A percentile compares a stretch with the other conserved stretches of the same genome.
Evolutionary conservation across 345 rosid species (phyloP).

Genomic region (Aquilaria sinensis): DNA sequence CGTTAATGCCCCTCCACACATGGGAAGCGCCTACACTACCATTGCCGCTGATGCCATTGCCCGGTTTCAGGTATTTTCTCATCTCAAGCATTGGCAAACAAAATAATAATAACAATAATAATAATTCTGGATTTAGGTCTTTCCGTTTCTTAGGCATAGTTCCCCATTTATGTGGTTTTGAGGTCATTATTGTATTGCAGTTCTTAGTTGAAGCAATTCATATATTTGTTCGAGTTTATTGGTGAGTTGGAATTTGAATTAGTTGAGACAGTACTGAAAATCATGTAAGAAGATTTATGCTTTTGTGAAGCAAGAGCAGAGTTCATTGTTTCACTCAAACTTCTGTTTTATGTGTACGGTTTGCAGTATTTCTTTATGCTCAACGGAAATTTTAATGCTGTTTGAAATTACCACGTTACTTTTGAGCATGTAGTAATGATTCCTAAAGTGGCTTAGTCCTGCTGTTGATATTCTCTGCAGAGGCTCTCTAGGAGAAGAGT

Average conservation of each 20-base stretch:
- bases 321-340: too few species aligned
- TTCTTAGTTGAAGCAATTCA: too few species aligned
- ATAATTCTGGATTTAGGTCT: too few species aligned
- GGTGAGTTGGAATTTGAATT: too few species aligned
- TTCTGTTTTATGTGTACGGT: too few species aligned
- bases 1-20: conserved; percentile 99
- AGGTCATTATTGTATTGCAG: neutral
- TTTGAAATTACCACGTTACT: too few species aligned
- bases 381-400: neutral
- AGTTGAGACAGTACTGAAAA: too few species aligned
- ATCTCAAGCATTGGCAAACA: neutral
- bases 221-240: too few species aligned
- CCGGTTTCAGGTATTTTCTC: conserved; percentile 70
- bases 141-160: neutral
- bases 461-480: conserved; percentile 27
- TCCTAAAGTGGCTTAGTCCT: conserved; percentile 3
- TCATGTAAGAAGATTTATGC: too few species aligned
- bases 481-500: conserved; percentile 82
- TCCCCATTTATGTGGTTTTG: neutral
- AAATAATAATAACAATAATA: neutral
- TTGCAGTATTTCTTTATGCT: neutral
- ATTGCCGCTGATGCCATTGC: conserved; percentile 94
- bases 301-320: too few species aligned
- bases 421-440: neutral
- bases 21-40: conserved; percentile 99